Evolutionary conservation across 495 filamentous ascomycete genomes (phyloP).

Genomic region (Tuber aestivum): DNA sequence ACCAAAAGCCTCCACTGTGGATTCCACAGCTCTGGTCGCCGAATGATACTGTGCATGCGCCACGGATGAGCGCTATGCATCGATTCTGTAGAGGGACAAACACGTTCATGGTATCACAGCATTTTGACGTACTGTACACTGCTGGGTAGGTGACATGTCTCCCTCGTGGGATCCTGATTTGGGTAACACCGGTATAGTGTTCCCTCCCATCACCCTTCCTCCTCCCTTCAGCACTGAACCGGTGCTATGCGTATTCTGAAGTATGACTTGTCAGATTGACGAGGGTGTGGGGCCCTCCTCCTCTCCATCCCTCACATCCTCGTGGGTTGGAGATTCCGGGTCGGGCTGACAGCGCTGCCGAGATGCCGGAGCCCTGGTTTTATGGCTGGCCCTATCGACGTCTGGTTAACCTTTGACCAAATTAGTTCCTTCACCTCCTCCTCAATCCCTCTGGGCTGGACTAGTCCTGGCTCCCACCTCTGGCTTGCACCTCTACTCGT

Average conservation of each 20-base stretch:
- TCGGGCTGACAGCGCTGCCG: background rate
- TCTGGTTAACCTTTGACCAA: conserved; percentile 1
- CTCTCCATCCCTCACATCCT: background rate
- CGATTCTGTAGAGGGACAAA: background rate
- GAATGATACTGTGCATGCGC: background rate
- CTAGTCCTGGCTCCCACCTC: background rate
- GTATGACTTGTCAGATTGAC: background rate
- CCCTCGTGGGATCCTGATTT: background rate
- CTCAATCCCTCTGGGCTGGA: background rate
- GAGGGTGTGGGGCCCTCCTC: background rate
- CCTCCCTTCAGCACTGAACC: background rate
- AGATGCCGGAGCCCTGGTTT: background rate
- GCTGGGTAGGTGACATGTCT: background rate
- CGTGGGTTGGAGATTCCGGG: background rate
- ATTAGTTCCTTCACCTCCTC: background rate
- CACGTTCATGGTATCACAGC: background rate
- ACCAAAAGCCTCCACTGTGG: background rate
- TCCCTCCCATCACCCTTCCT: background rate
- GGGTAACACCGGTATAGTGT: background rate
- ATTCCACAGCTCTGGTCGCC: background rate
- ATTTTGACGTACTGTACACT: background rate
- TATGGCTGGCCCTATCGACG: background rate
- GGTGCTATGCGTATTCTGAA: background rate
- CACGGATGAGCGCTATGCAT: background rate
- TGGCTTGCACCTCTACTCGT: background rate